These are phyloP conservation scores for Hypomontagnella submonticulosa DNA, from an alignment of 495 filamentous ascomycete genomes.

Conservation along the genomic window DNA sequence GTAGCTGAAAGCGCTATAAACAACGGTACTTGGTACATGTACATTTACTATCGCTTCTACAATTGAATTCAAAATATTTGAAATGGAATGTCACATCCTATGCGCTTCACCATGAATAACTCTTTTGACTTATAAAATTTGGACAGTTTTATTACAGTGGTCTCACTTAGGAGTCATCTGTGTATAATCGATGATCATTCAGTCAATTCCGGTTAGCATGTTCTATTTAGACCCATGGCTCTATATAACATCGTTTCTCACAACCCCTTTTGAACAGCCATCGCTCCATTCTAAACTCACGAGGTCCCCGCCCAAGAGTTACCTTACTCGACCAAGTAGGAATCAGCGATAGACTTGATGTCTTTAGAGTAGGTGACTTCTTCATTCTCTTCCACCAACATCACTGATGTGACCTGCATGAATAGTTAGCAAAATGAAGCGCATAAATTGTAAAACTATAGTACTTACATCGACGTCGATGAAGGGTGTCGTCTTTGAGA, in stretches of 20 bases:
- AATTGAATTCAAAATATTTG: no score
- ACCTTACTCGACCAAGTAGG: slow-evolving; percentile 79
- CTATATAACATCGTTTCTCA: slow-evolving; percentile 26
- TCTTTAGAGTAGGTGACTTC: slow-evolving; percentile 90
- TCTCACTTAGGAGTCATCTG: not conserved
- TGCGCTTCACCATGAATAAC: no score
- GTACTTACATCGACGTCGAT: slow-evolving; percentile 87
- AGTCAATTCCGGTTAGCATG: slow-evolving; percentile 33
- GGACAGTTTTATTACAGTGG: no score
- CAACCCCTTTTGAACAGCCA: slow-evolving; percentile 20
- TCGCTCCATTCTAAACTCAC: slow-evolving; percentile 18
- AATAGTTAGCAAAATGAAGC: slow-evolving; percentile 30
- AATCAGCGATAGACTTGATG: slow-evolving; percentile 83
- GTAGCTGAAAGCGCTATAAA: not conserved
- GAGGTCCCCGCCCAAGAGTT: slow-evolving; percentile 12
- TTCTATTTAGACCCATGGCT: slow-evolving; percentile 33
- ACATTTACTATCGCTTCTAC: not conserved
- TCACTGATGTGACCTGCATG: slow-evolving; percentile 72
- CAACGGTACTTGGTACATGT: slow-evolving; percentile 3
- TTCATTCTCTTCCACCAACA: slow-evolving; percentile 81
- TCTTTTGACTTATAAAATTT: no score
- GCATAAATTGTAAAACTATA: not conserved
- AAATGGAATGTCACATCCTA: no score
- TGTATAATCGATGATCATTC: slow-evolving; percentile 13
- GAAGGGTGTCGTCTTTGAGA: slow-evolving; percentile 86